Evolutionary conservation across 2,329 filamentous ascomycete genomes (phyloP).

Genomic region (Geosmithia flava): DNA sequence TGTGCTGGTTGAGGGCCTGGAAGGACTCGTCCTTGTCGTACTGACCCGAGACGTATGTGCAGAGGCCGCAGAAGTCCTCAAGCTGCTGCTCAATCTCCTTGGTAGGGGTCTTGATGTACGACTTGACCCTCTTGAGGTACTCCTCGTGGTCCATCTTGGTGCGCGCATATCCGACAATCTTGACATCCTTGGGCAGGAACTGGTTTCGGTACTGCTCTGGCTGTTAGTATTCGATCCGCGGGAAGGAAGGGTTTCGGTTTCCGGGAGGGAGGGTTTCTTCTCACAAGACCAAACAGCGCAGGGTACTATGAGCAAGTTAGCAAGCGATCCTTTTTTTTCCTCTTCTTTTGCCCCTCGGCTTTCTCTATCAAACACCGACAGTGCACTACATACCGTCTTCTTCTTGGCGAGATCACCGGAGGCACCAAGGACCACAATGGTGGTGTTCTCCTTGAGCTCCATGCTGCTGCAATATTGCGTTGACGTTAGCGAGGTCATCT

Average conservation of each 20-base stretch:
- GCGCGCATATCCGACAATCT: conserved; percentile 95
- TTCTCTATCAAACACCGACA: conserved; percentile 8
- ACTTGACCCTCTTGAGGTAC: conserved; percentile 87
- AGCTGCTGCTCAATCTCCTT: conserved; percentile 96
- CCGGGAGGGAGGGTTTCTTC: conserved; percentile 21
- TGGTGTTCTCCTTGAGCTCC: conserved; percentile 97
- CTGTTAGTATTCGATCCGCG: conserved; percentile 3
- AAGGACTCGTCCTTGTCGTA: conserved; percentile 98
- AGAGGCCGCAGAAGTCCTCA: conserved; percentile 75
- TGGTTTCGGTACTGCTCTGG: conserved; percentile 80
- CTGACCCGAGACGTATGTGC: conserved; percentile 91
- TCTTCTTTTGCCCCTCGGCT: background rate
- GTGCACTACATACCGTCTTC: conserved; percentile 66
- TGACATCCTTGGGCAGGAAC: conserved; percentile 93
- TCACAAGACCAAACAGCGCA: conserved; percentile 90
- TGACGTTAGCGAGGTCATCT: background rate
- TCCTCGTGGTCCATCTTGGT: conserved; percentile 99
- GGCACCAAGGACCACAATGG: conserved; percentile 91
- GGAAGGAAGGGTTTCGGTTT: background rate
- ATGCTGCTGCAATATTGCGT: conserved; percentile 45
- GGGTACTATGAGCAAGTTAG: conserved; percentile 54
- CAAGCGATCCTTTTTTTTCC: background rate
- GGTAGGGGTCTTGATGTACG: conserved; percentile 97
- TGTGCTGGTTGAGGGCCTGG: conserved; percentile 69
- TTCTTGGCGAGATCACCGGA: conserved; percentile 98